These are phyloP conservation scores for Ogataea populi-albae DNA, from an alignment of 805 yeast genomes.

Conservation along the genomic window DNA sequence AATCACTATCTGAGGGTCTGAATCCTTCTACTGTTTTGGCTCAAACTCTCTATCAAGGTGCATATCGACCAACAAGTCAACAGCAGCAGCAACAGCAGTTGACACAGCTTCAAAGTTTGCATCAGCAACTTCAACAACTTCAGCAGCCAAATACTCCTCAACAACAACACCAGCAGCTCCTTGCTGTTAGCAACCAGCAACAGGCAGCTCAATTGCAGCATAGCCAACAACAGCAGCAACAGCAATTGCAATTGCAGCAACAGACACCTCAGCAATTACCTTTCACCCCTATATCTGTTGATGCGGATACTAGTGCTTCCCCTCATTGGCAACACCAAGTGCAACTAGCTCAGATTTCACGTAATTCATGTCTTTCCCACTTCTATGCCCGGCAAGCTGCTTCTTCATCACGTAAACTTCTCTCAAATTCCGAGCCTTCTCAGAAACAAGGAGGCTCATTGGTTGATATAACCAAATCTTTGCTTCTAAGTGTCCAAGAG, in stretches of 20 bases:
- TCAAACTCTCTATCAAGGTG: constrained; percentile 40
- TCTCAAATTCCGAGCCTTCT: constrained; percentile 35
- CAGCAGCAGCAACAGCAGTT: constrained; percentile 26
- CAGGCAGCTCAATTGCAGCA: constrained; percentile 25
- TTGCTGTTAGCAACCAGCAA: constrained; percentile 26
- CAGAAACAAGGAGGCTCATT: constrained; percentile 33
- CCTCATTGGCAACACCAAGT: constrained; percentile 76
- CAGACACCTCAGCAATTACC: constrained; percentile 17
- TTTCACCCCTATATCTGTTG: constrained; percentile 34
- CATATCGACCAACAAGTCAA: constrained; percentile 35
- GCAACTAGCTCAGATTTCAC: constrained; percentile 67
- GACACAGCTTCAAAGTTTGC: constrained; percentile 23
- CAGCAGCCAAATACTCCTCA: constrained; percentile 30
- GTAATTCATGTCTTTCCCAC: constrained; percentile 68
- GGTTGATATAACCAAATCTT: constrained; percentile 40
- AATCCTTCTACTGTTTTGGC: constrained; percentile 38
- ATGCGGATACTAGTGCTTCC: constrained; percentile 35
- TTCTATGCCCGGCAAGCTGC: constrained; percentile 85
- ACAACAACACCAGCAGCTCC: constrained; percentile 21
- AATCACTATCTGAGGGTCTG: constrained; percentile 25
- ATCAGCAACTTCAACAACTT: constrained; percentile 26
- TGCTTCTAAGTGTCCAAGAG: constrained; percentile 33
- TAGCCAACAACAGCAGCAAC: constrained; percentile 26
- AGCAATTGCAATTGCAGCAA: constrained; percentile 19
- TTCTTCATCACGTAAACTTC: constrained; percentile 50